Evolutionary conservation across 139 green algal species (phyloP), one percentile per base, ranked within the genome.

Genomic region (Chlorella sp.): DNA sequence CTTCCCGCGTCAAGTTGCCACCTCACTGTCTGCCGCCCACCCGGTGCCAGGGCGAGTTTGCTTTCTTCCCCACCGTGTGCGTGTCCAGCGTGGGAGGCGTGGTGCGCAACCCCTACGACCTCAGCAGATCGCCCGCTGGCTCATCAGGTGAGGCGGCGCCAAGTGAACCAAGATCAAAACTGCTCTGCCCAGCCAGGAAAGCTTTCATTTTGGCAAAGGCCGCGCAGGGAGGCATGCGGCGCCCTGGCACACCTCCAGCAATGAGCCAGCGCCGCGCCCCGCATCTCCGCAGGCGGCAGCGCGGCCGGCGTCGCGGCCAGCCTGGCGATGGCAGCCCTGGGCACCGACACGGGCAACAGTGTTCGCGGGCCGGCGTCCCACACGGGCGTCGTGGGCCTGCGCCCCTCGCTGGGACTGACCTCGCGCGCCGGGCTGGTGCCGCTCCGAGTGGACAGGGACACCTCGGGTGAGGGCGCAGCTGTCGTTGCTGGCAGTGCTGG

Each of bases 31-130:
- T n/a, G n/a, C n/a, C n/a, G n/a, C n/a, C n/a, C n/a, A n/a, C n/a
- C n/a, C n/a, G n/a, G n/a, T n/a, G n/a, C n/a, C n/a, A n/a, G n/a
- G 89, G 90, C 31, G 89, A 93, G 69, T 93, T 93, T 70, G 89
- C 83, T 1, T 88, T 93, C 35, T 83, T 74, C 79, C 88, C 88
- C 41, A 87, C 64, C 69, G 84, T 67, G 21, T 87, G 83, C 5
- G 79, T 90, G 51, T 69, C 41, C 41, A 66, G 83, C 56, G 25
- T 60, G 29, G 41, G 33, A n/a, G 73, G 73, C 25, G 62, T 86
- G 0, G 56, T 61, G 25, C 17, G 65, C 43, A 84, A 84, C 65
- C 77, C 81, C n/a, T 86, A 74, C 38, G 23, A 67, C 58, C 23
- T 72, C 3, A 2, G 19, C 27, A 59, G 58, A 29, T 70, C 70